phyloP scores from a whole-genome alignment of 2,329 filamentous ascomycete genomes.

The Hypoxylon sp. region DNA sequence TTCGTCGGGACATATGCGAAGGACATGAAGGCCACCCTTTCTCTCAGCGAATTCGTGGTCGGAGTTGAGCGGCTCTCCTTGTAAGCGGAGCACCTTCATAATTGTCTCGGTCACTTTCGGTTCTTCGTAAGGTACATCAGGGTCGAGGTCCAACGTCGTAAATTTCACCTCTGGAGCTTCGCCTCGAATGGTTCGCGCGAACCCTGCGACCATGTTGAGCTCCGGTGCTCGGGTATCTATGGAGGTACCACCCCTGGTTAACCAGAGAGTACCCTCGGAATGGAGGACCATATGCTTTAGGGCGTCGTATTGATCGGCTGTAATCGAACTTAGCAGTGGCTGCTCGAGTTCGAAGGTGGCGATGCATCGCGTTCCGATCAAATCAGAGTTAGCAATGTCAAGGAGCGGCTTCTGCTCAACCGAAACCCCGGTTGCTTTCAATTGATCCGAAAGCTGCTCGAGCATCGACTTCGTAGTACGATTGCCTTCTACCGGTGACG shows the following conservation, averaged over 20 bases:
- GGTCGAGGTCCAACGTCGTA: slow-evolving; percentile 62
- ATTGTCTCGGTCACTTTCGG: slow-evolving; percentile 53
- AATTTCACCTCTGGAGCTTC: slow-evolving; percentile 59
- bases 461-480: slow-evolving; percentile 42
- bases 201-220: slow-evolving; percentile 61
- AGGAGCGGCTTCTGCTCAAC: slow-evolving; percentile 45
- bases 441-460: slow-evolving; percentile 42
- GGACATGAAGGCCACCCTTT: slow-evolving; percentile 46
- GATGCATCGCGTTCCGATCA: slow-evolving; percentile 47
- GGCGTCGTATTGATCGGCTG: slow-evolving; percentile 43
- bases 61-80: slow-evolving; percentile 45
- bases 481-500: slow-evolving; percentile 38
- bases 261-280: slow-evolving; percentile 48
- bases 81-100: slow-evolving; percentile 47
- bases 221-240: slow-evolving; percentile 46
- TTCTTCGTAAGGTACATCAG: slow-evolving; percentile 50
- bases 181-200: slow-evolving; percentile 61
- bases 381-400: slow-evolving; percentile 39
- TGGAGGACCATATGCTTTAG: slow-evolving; percentile 48
- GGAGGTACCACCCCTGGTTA: slow-evolving; percentile 47
- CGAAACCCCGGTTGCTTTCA: slow-evolving; percentile 39
- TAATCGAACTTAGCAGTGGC: slow-evolving; percentile 45
- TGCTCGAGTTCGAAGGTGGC: slow-evolving; percentile 50
- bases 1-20: slow-evolving; percentile 47
- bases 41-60: slow-evolving; percentile 49